Conservation (phyloP, 495 filamentous ascomycete genomes). For the Podospora pseudoanserina region DNA sequence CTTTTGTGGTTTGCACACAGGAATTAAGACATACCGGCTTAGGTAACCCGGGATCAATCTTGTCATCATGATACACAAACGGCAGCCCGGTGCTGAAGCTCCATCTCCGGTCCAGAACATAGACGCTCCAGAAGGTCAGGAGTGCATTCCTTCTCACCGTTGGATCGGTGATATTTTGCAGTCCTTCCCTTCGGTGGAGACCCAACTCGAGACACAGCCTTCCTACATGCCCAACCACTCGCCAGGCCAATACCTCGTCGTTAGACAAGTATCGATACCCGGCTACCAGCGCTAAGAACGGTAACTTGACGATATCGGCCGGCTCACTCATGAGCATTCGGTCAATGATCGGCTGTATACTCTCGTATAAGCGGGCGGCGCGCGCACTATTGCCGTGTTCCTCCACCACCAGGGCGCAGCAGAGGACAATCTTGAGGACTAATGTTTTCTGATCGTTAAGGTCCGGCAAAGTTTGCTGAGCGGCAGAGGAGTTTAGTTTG, state of each 20-base stretch:
- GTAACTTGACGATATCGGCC: slow-evolving; percentile 63
- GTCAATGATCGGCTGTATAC: slow-evolving; percentile 65
- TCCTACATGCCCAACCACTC: slow-evolving; percentile 69
- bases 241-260: slow-evolving; percentile 76
- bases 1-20: background rate
- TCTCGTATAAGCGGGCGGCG: slow-evolving; percentile 65
- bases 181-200: slow-evolving; percentile 68
- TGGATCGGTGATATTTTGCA: slow-evolving; percentile 60
- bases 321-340: slow-evolving; percentile 62
- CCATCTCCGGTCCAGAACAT: slow-evolving; percentile 77
- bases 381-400: slow-evolving; percentile 71
- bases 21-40: slow-evolving; percentile 59
- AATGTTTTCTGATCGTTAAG: slow-evolving; percentile 65
- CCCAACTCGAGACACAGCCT: slow-evolving; percentile 78
- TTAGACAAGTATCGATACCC: slow-evolving; percentile 82
- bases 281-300: slow-evolving; percentile 69
- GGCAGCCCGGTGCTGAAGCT: slow-evolving; percentile 77
- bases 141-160: slow-evolving; percentile 60
- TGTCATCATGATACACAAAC: slow-evolving; percentile 75
- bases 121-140: slow-evolving; percentile 75
- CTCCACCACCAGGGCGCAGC: slow-evolving; percentile 68
- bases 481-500: slow-evolving; percentile 31
- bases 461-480: slow-evolving; percentile 37
- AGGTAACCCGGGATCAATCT: slow-evolving; percentile 74
- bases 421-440: slow-evolving; percentile 74